phyloP scores from a whole-genome alignment of 2,329 filamentous ascomycete genomes.

The Ceratocystis alfenasii region DNA sequence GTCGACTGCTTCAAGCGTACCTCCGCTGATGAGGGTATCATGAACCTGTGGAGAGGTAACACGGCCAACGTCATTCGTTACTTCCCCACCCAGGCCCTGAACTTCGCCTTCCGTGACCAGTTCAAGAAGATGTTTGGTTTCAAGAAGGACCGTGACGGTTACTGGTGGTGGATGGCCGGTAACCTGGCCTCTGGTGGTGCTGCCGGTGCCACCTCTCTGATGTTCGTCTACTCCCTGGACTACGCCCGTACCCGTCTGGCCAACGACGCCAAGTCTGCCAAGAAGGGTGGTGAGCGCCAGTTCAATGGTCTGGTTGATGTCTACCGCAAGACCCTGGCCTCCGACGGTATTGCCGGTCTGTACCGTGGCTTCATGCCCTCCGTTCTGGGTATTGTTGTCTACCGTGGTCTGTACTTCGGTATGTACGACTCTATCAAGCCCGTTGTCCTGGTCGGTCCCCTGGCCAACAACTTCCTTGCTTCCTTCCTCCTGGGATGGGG shows the following conservation, averaged over 20 bases:
- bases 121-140: constrained; percentile 99
- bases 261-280: constrained; percentile 99
- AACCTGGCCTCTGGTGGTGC: constrained; percentile 99
- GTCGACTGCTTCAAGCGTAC: constrained; percentile 91
- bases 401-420: constrained; percentile 99
- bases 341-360: constrained; percentile 97
- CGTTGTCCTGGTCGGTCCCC: constrained; percentile 77
- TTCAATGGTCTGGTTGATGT: constrained; percentile 99
- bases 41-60: constrained; percentile 98
- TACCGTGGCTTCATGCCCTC: constrained; percentile 99
- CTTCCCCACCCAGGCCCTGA: constrained; percentile 99
- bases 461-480: constrained; percentile 98
- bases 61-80: constrained; percentile 99
- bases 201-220: constrained; percentile 97
- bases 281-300: constrained; percentile 93
- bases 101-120: constrained; percentile 99
- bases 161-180: constrained; percentile 97
- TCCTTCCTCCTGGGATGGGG: constrained; percentile 97
- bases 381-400: constrained; percentile 97
- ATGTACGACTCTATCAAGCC: constrained; percentile 99
- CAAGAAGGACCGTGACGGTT: constrained; percentile 99
- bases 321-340: constrained; percentile 99
- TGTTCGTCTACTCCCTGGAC: constrained; percentile 99
- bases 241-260: constrained; percentile 99
- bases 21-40: constrained; percentile 77